phyloP scores from a whole-genome alignment of 2,329 filamentous ascomycete genomes.

The Pseudogymnoascus sp. region DNA sequence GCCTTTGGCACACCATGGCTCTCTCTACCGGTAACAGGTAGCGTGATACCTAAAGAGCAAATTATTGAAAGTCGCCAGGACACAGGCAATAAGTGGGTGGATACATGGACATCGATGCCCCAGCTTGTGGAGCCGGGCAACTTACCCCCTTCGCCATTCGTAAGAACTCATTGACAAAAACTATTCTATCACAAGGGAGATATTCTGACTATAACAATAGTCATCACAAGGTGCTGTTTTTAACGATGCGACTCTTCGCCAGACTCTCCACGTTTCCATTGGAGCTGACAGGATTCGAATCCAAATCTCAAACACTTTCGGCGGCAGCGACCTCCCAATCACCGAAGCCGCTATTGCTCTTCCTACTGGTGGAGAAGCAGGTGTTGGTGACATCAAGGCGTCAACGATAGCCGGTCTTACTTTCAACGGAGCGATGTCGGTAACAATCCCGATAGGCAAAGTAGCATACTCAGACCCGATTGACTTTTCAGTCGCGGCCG shows the following conservation, averaged over 20 bases:
- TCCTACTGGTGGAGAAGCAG: slow-evolving; percentile 43
- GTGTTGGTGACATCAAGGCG: slow-evolving; percentile 43
- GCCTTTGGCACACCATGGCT: not conserved
- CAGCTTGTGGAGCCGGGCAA: slow-evolving; percentile 55
- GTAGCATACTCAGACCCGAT: slow-evolving; percentile 54
- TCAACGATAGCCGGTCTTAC: slow-evolving; percentile 44
- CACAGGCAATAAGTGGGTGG: slow-evolving; percentile 47
- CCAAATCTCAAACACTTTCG: slow-evolving; percentile 58
- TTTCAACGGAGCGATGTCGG: slow-evolving; percentile 45
- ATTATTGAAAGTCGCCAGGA: not conserved
- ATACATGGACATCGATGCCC: slow-evolving; percentile 58
- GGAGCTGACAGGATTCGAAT: slow-evolving; percentile 48
- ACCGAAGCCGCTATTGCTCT: slow-evolving; percentile 49
- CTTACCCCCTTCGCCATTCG: slow-evolving; percentile 51
- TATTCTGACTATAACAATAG: slow-evolving; percentile 14
- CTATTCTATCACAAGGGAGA: too few relatives aligned
- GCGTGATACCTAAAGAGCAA: not conserved
- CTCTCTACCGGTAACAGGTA: not conserved
- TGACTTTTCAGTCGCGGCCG: slow-evolving; percentile 41
- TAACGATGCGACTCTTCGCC: slow-evolving; percentile 53
- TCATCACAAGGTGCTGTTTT: slow-evolving; percentile 41
- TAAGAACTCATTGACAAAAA: slow-evolving; percentile 26
- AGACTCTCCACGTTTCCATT: slow-evolving; percentile 53
- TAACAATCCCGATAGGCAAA: slow-evolving; percentile 46
- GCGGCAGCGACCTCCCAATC: slow-evolving; percentile 49